Percentiles rank a stretch among this genome's conserved stretches.
These are phyloP conservation scores for Parasitella parasitica DNA, from an alignment of 371 early-diverging fungal genomes.

Conservation along the genomic window DNA sequence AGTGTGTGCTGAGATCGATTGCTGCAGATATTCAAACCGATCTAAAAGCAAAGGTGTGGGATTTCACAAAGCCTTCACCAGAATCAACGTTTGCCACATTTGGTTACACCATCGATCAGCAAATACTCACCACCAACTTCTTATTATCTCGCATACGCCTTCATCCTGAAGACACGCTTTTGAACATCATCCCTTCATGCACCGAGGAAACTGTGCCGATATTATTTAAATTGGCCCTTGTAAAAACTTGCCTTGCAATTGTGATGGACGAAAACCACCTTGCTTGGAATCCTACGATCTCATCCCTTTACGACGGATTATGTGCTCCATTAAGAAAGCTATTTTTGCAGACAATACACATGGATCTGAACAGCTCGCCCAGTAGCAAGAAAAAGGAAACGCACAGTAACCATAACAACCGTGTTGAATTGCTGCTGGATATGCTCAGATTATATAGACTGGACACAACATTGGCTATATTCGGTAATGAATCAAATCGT, in stretches of 20 bases:
- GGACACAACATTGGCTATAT: conserved; percentile 66
- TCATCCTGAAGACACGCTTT: conserved; percentile 62
- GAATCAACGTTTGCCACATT: conserved; percentile 45
- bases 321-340: conserved; percentile 64
- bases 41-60: conserved; percentile 70
- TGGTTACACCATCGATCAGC: conserved; percentile 49
- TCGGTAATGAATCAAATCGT: conserved; percentile 42
- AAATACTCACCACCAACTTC: conserved; percentile 64
- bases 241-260: conserved; percentile 72
- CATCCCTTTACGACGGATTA: conserved; percentile 62
- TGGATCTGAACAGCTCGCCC: conserved; percentile 22
- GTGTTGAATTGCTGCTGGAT: conserved; percentile 65
- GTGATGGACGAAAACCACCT: conserved; percentile 68
- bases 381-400: conserved; percentile 12
- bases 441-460: conserved; percentile 68
- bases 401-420: conserved; percentile 21
- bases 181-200: conserved; percentile 63
- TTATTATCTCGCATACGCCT: conserved; percentile 70
- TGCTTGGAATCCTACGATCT: conserved; percentile 74
- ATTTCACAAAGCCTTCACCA: conserved; percentile 50
- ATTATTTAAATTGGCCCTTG: conserved; percentile 69
- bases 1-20: conserved; percentile 63
- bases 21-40: conserved; percentile 76
- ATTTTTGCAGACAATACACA: conserved; percentile 55
- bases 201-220: conserved; percentile 63